phyloP scores from a whole-genome alignment of 2,329 filamentous ascomycete species.

The Thelonectria discophora region DNA sequence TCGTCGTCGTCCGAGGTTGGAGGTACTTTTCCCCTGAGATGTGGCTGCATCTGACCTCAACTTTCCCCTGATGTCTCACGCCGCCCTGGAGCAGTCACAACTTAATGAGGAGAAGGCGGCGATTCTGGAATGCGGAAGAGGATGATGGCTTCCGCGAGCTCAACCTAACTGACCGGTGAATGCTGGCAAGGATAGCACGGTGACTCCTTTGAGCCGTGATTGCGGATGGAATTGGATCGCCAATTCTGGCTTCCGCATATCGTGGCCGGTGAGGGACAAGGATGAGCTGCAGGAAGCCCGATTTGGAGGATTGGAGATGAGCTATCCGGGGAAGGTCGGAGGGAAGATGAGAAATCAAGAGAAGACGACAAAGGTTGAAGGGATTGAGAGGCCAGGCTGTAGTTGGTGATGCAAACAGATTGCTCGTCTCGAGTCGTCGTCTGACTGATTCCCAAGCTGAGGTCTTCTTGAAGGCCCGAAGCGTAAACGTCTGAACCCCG shows the following conservation, averaged over 20 bases:
- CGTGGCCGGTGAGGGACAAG: not conserved
- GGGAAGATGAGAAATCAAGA: not conserved
- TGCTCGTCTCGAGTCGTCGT: too few relatives aligned
- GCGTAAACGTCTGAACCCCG: conserved; percentile 4
- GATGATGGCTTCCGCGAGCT: not conserved
- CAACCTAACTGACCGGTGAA: not conserved
- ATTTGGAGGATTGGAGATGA: conserved; percentile 20
- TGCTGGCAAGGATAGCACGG: not conserved
- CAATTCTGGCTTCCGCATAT: conserved; percentile 11
- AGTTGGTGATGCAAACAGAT: too few relatives aligned
- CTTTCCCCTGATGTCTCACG: too few relatives aligned
- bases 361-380: not conserved
- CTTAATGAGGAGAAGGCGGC: too few relatives aligned
- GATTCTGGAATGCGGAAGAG: not conserved
- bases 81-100: too few relatives aligned
- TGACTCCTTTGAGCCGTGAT: not conserved
- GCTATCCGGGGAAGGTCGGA: conserved; percentile 2
- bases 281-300: conserved; percentile 8
- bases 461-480: not conserved
- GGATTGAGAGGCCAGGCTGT: too few relatives aligned
- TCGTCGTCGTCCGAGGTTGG: too few relatives aligned
- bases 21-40: too few relatives aligned
- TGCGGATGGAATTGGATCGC: conserved; percentile 19
- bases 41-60: too few relatives aligned
- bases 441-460: not conserved